Evolutionary conservation across 208 protist genomes (phyloP).

Genomic region (Wallacemonas rigidus): DNA sequence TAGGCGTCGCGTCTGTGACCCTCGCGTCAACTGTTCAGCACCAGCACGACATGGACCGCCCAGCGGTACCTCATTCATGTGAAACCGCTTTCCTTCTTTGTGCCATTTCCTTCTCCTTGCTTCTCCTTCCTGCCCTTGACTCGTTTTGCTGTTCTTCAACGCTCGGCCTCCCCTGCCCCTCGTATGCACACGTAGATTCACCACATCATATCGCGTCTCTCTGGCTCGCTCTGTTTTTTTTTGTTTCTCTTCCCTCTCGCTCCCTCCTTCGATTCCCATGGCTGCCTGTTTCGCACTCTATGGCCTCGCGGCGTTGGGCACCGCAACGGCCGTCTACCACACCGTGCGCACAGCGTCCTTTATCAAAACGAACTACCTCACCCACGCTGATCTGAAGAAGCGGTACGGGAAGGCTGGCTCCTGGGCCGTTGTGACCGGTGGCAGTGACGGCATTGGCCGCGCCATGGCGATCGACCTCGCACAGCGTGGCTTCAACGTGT

Average conservation of each 20-base stretch:
- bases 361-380: slow-evolving; percentile 25
- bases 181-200: too few species aligned
- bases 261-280: background rate
- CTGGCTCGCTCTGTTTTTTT: background rate
- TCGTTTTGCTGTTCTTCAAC: too few species aligned
- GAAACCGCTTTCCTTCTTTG: too few species aligned
- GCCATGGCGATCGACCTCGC: slow-evolving; percentile 79
- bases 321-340: slow-evolving; percentile 12
- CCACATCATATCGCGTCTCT: background rate
- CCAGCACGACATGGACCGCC: too few species aligned
- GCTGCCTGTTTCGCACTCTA: slow-evolving; percentile 4
- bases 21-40: too few species aligned
- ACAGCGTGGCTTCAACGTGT: slow-evolving; percentile 69
- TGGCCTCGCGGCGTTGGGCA: slow-evolving; percentile 25
- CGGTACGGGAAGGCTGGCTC: slow-evolving; percentile 42
- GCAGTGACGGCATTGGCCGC: slow-evolving; percentile 87
- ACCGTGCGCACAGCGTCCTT: slow-evolving; percentile 28
- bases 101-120: too few species aligned
- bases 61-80: too few species aligned
- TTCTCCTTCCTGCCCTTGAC: too few species aligned
- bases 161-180: too few species aligned
- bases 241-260: background rate
- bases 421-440: slow-evolving; percentile 85
- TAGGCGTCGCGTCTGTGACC: too few species aligned
- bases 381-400: slow-evolving; percentile 26